phyloP scores from a whole-genome alignment of 768 basidiomycete species.

The Tricholoma matsutake region DNA sequence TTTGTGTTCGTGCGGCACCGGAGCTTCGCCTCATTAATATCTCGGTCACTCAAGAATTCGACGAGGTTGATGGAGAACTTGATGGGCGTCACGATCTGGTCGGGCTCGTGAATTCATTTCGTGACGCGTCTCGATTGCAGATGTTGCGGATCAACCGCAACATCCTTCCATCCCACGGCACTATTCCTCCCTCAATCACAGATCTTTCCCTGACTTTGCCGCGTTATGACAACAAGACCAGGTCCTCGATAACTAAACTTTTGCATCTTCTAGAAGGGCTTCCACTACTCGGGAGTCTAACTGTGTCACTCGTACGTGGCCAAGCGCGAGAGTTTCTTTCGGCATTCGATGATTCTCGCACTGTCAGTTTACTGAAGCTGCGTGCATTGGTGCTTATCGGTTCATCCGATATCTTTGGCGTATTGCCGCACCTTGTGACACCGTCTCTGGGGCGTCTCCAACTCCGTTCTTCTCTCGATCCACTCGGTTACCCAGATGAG shows the following conservation, averaged over 20 bases:
- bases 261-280: constrained; percentile 35
- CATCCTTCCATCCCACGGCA: constrained; percentile 31
- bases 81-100: constrained; percentile 19
- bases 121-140: constrained; percentile 32
- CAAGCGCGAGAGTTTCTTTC: constrained; percentile 25
- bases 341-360: constrained; percentile 12
- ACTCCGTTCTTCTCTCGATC: constrained; percentile 38
- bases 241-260: constrained; percentile 26
- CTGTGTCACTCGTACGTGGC: constrained; percentile 33
- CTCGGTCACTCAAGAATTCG: constrained; percentile 31
- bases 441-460: constrained; percentile 37
- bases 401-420: constrained; percentile 24
- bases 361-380: constrained; percentile 22
- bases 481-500: constrained; percentile 30
- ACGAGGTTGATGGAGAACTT: constrained; percentile 12
- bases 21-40: constrained; percentile 31
- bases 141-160: constrained; percentile 32
- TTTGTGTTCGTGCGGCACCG: constrained; percentile 34
- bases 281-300: constrained; percentile 37
- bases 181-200: constrained; percentile 32
- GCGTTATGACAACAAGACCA: constrained; percentile 12
- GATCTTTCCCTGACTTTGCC: constrained; percentile 33
- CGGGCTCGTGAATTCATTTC: constrained; percentile 28
- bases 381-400: constrained; percentile 28
- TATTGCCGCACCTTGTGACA: constrained; percentile 27